Percentiles rank a stretch among this genome's conserved stretches.
Conservation (phyloP, 192 early-diverging fungal genomes). For the Rhizophagus sp. region DNA sequence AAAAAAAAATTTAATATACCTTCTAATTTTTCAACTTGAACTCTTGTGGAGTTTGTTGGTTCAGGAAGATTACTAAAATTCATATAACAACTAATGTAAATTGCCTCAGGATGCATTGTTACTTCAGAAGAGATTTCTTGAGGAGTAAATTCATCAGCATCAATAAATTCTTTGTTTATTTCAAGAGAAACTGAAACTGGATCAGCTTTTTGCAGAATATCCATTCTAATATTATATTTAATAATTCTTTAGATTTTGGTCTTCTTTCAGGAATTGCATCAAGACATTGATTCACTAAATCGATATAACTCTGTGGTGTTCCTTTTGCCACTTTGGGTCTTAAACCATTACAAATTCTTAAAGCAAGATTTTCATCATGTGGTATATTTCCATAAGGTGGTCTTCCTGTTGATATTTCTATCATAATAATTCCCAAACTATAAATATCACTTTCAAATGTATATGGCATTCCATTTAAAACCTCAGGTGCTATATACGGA, state of each 20-base stretch:
- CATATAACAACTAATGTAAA: too few relatives aligned
- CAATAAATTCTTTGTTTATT: not conserved
- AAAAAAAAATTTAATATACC: too few relatives aligned
- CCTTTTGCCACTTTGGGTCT: not conserved
- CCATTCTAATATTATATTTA: not conserved
- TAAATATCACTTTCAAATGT: conserved; percentile 42
- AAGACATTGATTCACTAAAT: not conserved
- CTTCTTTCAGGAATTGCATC: not conserved
- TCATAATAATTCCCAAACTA: conserved; percentile 45
- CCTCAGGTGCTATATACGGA: conserved; percentile 44
- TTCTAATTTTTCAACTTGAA: too few relatives aligned
- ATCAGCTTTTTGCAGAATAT: too few relatives aligned
- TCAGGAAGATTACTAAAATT: too few relatives aligned
- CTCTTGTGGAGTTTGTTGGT: too few relatives aligned
- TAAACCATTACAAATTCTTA: conserved; percentile 6
- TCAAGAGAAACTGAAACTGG: not conserved
- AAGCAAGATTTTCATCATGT: not conserved
- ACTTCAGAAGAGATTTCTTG: too few relatives aligned
- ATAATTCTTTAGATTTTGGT: not conserved
- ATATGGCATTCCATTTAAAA: conserved; percentile 34
- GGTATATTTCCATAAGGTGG: conserved; percentile 28
- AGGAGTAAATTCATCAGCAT: not conserved
- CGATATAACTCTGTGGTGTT: conserved; percentile 2
- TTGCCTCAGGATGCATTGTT: too few relatives aligned
- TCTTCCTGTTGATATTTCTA: conserved; percentile 39